A percentile compares a stretch with the other conserved stretches of the same genome.
Evolutionary conservation across 2,329 filamentous ascomycete genomes (phyloP).

Genomic region (Diaporthe eres): DNA sequence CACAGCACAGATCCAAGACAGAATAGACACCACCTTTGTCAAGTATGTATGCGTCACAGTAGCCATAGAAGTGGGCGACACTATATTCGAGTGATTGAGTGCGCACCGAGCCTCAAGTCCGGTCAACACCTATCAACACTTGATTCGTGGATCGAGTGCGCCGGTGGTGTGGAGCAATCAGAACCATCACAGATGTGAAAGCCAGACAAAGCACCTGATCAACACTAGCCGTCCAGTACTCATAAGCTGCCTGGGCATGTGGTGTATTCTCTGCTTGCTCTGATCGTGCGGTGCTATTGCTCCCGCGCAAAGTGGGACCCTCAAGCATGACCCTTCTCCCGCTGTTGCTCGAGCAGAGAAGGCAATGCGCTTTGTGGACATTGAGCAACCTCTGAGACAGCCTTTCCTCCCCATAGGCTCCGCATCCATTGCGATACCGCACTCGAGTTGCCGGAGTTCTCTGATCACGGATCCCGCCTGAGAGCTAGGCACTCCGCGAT

Average conservation of each 20-base stretch:
- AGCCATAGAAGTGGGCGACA: neutral
- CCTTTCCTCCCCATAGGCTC: neutral
- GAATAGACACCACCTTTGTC: neutral
- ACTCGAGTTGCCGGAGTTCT: neutral
- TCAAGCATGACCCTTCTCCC: too few relatives aligned
- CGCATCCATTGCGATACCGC: neutral
- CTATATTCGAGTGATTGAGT: neutral
- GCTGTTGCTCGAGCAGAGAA: neutral
- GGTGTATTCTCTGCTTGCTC: neutral
- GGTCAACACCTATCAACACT: neutral
- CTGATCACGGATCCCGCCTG: neutral
- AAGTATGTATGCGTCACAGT: neutral
- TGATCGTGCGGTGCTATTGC: neutral
- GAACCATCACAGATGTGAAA: too few relatives aligned
- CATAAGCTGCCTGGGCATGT: neutral
- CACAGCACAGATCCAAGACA: neutral
- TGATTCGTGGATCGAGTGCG: too few relatives aligned
- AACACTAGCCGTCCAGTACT: neutral
- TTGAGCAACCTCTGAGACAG: neutral
- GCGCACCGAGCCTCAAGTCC: neutral
- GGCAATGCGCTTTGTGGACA: neutral
- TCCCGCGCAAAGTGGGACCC: too few relatives aligned
- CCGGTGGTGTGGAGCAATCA: too few relatives aligned
- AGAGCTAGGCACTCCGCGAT: neutral
- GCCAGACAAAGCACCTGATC: neutral